phyloP scores from a whole-genome alignment of 305 asterid genomes.

The Fraxinus paxiana region DNA sequence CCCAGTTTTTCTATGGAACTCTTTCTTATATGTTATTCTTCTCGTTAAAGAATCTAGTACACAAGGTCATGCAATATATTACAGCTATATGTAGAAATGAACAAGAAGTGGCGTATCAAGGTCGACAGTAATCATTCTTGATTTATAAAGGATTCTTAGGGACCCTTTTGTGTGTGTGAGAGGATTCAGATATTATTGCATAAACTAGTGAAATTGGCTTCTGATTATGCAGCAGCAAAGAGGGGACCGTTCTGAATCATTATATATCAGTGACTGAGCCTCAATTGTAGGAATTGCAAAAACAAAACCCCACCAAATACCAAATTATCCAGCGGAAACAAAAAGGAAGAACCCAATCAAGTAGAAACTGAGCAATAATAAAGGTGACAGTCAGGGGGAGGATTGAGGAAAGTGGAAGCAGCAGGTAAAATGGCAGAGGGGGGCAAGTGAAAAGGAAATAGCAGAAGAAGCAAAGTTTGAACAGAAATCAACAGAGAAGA shows the following conservation, averaged over 20 bases:
- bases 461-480: neutral
- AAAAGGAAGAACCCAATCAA: neutral
- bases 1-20: neutral
- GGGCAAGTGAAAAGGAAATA: constrained; percentile 12
- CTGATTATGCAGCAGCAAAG: neutral
- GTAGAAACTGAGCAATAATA: neutral
- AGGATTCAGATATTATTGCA: neutral
- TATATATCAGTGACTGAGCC: neutral
- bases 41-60: neutral
- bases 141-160: neutral
- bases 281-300: constrained; percentile 3
- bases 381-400: neutral
- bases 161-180: neutral
- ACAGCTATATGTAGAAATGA: neutral
- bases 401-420: neutral
- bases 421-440: constrained; percentile 17
- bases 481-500: neutral
- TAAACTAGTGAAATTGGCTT: constrained; percentile 11
- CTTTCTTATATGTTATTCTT: neutral
- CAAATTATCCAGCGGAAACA: neutral
- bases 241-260: neutral
- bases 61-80: neutral
- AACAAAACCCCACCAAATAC: constrained; percentile 12
- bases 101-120: neutral
- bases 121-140: neutral